Conservation (phyloP, 2,329 filamentous ascomycete species). For the Plenodomus tracheiphilus region DNA sequence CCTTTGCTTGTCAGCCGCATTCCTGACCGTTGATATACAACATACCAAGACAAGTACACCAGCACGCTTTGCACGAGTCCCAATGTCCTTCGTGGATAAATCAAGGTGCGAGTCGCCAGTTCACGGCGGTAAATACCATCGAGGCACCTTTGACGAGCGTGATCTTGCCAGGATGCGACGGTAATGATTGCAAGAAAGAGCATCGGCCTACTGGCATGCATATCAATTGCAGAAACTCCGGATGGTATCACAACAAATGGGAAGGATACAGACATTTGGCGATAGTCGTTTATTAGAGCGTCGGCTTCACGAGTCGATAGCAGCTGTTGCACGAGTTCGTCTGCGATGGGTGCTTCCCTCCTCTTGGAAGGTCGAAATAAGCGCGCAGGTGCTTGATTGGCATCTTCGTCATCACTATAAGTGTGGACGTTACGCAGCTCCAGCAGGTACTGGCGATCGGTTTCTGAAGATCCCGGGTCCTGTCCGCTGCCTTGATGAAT, state of each 20-base stretch:
- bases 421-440: slow-evolving; percentile 31
- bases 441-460: slow-evolving; percentile 28
- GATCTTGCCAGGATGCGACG: slow-evolving; percentile 33
- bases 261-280: slow-evolving; percentile 32
- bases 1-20: slow-evolving; percentile 18
- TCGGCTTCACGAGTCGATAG: slow-evolving; percentile 32
- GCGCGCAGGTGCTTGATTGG: slow-evolving; percentile 10
- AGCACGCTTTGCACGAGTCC: slow-evolving; percentile 39
- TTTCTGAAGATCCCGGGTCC: slow-evolving; percentile 13
- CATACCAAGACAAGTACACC: slow-evolving; percentile 39
- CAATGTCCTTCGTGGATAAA: slow-evolving; percentile 31
- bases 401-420: slow-evolving; percentile 21
- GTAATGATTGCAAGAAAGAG: slow-evolving; percentile 36
- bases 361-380: slow-evolving; percentile 19
- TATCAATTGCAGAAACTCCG: slow-evolving; percentile 13
- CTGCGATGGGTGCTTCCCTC: slow-evolving; percentile 26
- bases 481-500: slow-evolving; percentile 7
- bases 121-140: slow-evolving; percentile 33
- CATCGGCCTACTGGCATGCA: slow-evolving; percentile 35
- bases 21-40: neutral
- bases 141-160: slow-evolving; percentile 28
- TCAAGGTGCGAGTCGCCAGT: slow-evolving; percentile 39
- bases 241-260: slow-evolving; percentile 35
- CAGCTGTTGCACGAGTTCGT: slow-evolving; percentile 22
- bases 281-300: slow-evolving; percentile 28